A percentile compares a stretch with the other conserved stretches of the same genome.
phyloP scores from a whole-genome alignment of 352 stramenopile species.

The Peronosclerospora sorghi region DNA sequence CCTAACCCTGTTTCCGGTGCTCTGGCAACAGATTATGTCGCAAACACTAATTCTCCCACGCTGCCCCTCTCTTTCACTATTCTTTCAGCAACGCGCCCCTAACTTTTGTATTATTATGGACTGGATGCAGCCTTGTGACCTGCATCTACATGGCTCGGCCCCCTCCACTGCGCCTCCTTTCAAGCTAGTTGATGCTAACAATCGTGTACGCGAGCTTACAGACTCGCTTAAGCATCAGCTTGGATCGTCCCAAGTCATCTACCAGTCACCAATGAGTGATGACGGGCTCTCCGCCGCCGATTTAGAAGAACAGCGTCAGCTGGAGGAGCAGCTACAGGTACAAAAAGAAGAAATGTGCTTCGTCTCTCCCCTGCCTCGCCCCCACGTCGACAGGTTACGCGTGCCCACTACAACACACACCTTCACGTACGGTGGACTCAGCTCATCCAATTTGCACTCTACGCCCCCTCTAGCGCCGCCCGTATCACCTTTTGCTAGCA shows the following conservation, averaged over 20 bases:
- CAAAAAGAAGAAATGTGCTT: constrained; percentile 79
- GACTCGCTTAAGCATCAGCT: constrained; percentile 27
- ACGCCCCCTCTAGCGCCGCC: constrained; percentile 47
- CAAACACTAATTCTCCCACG: constrained; percentile 7
- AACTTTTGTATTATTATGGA: constrained; percentile 23
- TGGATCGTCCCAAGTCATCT: constrained; percentile 8
- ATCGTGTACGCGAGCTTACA: constrained; percentile 59
- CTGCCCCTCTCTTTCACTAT: constrained; percentile 17
- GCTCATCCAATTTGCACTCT: constrained; percentile 27
- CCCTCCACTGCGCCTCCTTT: constrained; percentile 36
- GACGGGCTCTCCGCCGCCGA: constrained; percentile 38
- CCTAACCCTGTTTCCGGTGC: constrained; percentile 14
- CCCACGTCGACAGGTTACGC: constrained; percentile 12
- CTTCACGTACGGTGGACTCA: constrained; percentile 52
- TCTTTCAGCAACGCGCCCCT: constrained; percentile 10
- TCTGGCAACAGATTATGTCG: constrained; percentile 8
- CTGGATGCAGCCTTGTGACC: constrained; percentile 43
- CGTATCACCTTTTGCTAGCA: constrained; percentile 56
- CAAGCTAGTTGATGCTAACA: constrained; percentile 59
- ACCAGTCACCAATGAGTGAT: constrained; percentile 22
- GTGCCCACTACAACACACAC: constrained; percentile 27
- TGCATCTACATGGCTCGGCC: constrained; percentile 23
- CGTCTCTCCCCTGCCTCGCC: constrained; percentile 34
- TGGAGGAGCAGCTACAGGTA: constrained; percentile 61
- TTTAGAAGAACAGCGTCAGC: constrained; percentile 48